Evolutionary conservation across 176 grass and related monocot species (phyloP).

Genomic region (Oropetium thomaeum): DNA sequence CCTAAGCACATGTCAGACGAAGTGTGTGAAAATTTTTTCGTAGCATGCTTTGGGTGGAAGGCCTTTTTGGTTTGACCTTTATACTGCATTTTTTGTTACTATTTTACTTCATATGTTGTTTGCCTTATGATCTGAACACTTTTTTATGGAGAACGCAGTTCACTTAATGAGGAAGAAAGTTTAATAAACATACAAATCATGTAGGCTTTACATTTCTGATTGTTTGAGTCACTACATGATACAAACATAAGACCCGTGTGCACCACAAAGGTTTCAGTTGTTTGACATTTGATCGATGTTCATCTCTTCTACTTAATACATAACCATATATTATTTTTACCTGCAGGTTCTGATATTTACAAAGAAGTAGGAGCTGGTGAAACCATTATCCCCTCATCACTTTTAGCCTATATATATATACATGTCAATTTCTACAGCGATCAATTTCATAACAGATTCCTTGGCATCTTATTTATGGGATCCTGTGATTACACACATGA

Average conservation of each 20-base stretch:
- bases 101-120: neutral
- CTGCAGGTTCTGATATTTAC: neutral
- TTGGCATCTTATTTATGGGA: constrained; percentile 26
- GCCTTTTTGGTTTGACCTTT: neutral
- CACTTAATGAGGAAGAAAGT: neutral
- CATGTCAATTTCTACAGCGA: neutral
- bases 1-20: neutral
- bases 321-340: neutral
- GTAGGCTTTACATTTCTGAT: neutral
- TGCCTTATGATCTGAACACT: neutral
- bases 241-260: neutral
- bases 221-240: neutral
- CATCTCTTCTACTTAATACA: neutral
- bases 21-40: neutral
- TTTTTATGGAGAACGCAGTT: neutral
- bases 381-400: neutral
- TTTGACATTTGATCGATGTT: neutral
- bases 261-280: neutral
- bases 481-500: constrained; percentile 3
- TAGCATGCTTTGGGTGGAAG: neutral
- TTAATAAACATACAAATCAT: neutral
- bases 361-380: neutral
- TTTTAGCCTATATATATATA: no score
- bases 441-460: neutral
- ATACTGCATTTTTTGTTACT: no score